Conservation (phyloP, 805 yeast species). For the Kluyveromyces aestuarii region DNA sequence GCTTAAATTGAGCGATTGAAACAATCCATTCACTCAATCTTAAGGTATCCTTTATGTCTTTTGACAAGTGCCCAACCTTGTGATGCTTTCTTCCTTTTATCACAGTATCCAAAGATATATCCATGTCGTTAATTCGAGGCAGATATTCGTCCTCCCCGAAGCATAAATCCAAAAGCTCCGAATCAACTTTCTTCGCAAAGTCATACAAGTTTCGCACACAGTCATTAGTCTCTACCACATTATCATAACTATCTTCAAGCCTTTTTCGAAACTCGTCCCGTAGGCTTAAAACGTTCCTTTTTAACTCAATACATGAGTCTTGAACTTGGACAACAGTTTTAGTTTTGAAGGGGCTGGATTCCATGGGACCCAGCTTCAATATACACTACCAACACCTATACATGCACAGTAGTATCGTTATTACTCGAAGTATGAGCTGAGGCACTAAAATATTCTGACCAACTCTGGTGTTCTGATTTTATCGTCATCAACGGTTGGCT, state of each 20-base stretch:
- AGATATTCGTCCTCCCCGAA: slow-evolving; percentile 7
- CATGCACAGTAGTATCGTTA: no score
- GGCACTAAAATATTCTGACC: no score
- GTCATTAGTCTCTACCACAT: slow-evolving; percentile 19
- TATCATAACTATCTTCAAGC: slow-evolving; percentile 17
- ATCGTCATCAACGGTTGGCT: neutral
- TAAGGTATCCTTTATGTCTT: neutral
- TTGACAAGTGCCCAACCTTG: neutral
- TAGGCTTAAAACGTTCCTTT: slow-evolving; percentile 9
- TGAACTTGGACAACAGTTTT: slow-evolving; percentile 7
- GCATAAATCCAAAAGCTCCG: slow-evolving; percentile 22
- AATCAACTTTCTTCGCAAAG: slow-evolving; percentile 13
- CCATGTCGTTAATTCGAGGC: slow-evolving; percentile 14
- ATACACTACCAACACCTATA: neutral
- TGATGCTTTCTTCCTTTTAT: slow-evolving; percentile 6
- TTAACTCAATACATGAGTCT: slow-evolving; percentile 11
- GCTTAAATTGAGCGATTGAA: neutral
- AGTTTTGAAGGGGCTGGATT: slow-evolving; percentile 1
- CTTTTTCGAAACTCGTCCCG: slow-evolving; percentile 13
- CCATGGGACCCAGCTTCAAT: neutral
- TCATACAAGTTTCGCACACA: slow-evolving; percentile 11
- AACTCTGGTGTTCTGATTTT: neutral
- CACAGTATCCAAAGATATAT: slow-evolving; percentile 15
- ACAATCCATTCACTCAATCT: neutral
- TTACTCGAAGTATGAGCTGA: no score